Percentiles rank a stretch among this genome's conserved stretches.
These are phyloP conservation scores for Oligophagozyma castellii DNA, from an alignment of 1,139 yeast genomes.

Conservation along the genomic window DNA sequence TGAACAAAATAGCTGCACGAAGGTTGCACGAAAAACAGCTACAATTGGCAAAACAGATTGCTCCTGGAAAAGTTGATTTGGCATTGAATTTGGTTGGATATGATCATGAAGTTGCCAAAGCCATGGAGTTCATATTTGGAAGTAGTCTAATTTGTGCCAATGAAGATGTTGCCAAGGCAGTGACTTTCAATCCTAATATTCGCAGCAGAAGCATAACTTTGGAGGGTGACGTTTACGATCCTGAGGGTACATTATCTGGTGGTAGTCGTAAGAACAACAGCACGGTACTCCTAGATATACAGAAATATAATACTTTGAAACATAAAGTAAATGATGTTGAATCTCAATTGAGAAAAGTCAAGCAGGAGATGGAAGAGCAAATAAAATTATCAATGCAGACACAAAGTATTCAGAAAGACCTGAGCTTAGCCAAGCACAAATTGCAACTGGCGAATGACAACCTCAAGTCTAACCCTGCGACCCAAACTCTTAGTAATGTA, in stretches of 20 bases:
- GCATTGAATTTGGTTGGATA: conserved; percentile 73
- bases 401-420: conserved; percentile 45
- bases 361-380: conserved; percentile 32
- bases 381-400: conserved; percentile 39
- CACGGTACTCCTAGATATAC: conserved; percentile 52
- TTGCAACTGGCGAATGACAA: conserved; percentile 47
- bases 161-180: conserved; percentile 74
- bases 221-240: conserved; percentile 92
- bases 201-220: conserved; percentile 79
- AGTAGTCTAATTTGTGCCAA: conserved; percentile 73
- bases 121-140: conserved; percentile 91
- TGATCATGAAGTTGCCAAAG: conserved; percentile 54
- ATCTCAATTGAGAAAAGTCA: conserved; percentile 30
- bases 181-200: conserved; percentile 75
- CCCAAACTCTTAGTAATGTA: conserved; percentile 35
- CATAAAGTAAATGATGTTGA: conserved; percentile 31
- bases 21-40: conserved; percentile 33
- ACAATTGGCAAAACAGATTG: conserved; percentile 41
- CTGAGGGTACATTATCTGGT: conserved; percentile 91
- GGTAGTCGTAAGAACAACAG: conserved; percentile 61
- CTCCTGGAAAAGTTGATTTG: conserved; percentile 72
- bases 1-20: conserved; percentile 66
- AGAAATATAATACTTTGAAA: conserved; percentile 45
- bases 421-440: conserved; percentile 57
- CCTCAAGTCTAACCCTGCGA: conserved; percentile 45